phyloP scores from a whole-genome alignment of 345 rosid genomes.

The Conringia planisiliqua region DNA sequence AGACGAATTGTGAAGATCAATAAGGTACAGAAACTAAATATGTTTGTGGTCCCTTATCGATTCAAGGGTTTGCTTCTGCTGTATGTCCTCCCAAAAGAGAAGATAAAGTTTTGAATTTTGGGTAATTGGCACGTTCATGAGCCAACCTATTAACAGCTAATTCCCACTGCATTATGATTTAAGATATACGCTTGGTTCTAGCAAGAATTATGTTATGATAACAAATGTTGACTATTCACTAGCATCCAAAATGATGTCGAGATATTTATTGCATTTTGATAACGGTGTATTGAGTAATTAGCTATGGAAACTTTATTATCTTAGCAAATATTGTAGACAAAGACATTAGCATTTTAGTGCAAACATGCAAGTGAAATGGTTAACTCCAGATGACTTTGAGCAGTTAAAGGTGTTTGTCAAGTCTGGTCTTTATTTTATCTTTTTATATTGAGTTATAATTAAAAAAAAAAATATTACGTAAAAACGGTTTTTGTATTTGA shows the following conservation, averaged over 20 bases:
- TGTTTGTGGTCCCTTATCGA: slow-evolving; percentile 27
- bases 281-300: not conserved
- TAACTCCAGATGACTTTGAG: not conserved
- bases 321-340: not conserved
- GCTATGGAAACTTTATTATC: not conserved
- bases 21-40: slow-evolving; percentile 16
- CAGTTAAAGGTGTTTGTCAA: not conserved
- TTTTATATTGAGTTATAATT: no score
- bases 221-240: slow-evolving; percentile 13
- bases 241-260: slow-evolving; percentile 2
- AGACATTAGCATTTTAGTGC: not conserved
- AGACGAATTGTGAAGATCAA: slow-evolving; percentile 20
- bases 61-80: slow-evolving; percentile 18
- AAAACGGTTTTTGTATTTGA: no score
- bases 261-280: not conserved
- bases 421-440: not conserved
- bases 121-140: slow-evolving; percentile 28
- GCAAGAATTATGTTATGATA: slow-evolving; percentile 2
- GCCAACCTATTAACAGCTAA: slow-evolving; percentile 34
- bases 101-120: slow-evolving; percentile 11
- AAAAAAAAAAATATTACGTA: no score
- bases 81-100: slow-evolving; percentile 9
- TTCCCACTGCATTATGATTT: slow-evolving; percentile 11
- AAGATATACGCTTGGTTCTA: not conserved
- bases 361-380: not conserved